Base-by-base conservation (phyloP, 345 rosid species). In the Populus davidiana region DNA sequence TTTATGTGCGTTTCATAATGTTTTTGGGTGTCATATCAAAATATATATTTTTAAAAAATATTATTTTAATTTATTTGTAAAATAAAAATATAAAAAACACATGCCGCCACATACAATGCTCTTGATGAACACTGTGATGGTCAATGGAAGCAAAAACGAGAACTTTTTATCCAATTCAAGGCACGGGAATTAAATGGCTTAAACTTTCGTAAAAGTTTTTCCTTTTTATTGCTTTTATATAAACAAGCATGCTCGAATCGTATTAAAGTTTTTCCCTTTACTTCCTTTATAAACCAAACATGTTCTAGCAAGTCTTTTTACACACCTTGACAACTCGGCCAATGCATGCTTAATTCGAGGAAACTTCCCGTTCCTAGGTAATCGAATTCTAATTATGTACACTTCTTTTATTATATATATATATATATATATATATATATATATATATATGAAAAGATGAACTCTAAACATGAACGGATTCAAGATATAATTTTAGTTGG, bases 111-210 rank as follows among this genome's bases (percentile, higher is more conserved):
- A 33, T 5, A 33, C 5, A 33, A 33, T 33, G 5, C 5, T 33
- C 13, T 2, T 27, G 1, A 54, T 23, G 44, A 66, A 66, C 77
- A 87, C 90, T 84, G 89, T 89, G 79, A 81, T 78, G 35, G 89
- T 89, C 91, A 89, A 87, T 69, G 85, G 77, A 72, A 78, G 62
- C 78, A 76, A 83, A 81, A 83, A 73, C 80, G 69, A 88, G 77
- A 76, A 65, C 76, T 78, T 84, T 81, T 82, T 64, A 82, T 85
- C 86, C 81, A 80, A 77, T 86, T 79, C 77, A 83, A 82, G 82
- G 75, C 85, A 79, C 66, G 63, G 74, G 77, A 76, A 59, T 59
- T 59, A 79, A 81, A 81, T 73, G 47, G 75, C 81, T 77, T 72
- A 27, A 72, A 63, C 86, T 87, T 89, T 84, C 65, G 72, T 25